Percentiles rank a stretch among this genome's conserved stretches.
Conservation (phyloP, 345 rosid genomes). For the Euphorbia tirucalli region DNA sequence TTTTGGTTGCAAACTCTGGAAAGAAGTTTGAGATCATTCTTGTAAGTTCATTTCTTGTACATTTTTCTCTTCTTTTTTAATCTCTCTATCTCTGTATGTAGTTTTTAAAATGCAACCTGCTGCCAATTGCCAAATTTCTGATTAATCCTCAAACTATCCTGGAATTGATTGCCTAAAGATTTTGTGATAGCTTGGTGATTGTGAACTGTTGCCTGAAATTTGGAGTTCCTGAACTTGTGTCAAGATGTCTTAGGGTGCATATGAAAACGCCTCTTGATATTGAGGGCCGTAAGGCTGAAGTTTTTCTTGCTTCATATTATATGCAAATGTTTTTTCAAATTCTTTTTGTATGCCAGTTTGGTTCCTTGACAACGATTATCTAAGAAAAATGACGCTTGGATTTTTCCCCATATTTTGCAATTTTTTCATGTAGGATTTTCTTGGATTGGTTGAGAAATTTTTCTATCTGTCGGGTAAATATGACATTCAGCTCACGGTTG, state of each 20-base stretch:
- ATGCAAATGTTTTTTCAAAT: neutral
- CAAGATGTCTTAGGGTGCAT: neutral
- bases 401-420: neutral
- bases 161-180: too few relatives aligned
- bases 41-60: conserved; percentile 44
- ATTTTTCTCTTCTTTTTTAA: neutral
- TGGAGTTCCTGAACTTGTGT: too few relatives aligned
- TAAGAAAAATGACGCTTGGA: too few relatives aligned
- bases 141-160: too few relatives aligned
- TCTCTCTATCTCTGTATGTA: neutral
- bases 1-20: conserved; percentile 70
- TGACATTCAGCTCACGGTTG: conserved; percentile 78
- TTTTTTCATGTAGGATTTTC: conserved; percentile 66
- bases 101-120: neutral
- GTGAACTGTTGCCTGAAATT: too few relatives aligned
- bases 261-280: neutral
- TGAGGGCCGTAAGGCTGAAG: neutral
- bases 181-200: too few relatives aligned
- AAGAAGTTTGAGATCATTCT: conserved; percentile 73
- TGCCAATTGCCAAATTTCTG: too few relatives aligned
- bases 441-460: conserved; percentile 87
- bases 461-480: conserved; percentile 90
- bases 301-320: neutral
- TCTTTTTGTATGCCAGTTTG: neutral
- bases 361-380: neutral